phyloP scores from a whole-genome alignment of 2,329 filamentous ascomycete genomes.

The Colletotrichum ledebouriae region DNA sequence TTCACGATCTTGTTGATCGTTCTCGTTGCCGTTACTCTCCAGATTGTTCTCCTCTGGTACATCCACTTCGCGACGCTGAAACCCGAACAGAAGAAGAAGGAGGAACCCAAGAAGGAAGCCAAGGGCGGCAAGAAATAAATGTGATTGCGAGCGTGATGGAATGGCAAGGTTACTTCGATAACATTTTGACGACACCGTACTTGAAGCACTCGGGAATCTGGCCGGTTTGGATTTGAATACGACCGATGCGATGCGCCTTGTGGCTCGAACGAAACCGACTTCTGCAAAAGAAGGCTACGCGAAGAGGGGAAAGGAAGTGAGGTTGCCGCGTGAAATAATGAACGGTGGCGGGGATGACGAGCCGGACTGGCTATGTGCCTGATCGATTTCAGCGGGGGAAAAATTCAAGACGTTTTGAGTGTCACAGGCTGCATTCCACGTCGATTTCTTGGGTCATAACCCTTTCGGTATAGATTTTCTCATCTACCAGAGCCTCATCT shows the following conservation, averaged over 20 bases:
- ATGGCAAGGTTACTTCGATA: neutral
- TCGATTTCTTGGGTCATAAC: conserved; percentile 33
- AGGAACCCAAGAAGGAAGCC: conserved; percentile 57
- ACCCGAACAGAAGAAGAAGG: conserved; percentile 70
- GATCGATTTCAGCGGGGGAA: neutral
- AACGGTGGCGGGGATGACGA: neutral
- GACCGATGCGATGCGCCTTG: neutral
- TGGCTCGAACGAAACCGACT: neutral
- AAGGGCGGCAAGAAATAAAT: conserved; percentile 48
- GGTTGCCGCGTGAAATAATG: conserved; percentile 27
- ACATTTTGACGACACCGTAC: neutral
- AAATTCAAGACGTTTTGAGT: conserved; percentile 20
- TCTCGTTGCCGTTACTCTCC: conserved; percentile 61
- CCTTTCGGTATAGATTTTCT: conserved; percentile 21
- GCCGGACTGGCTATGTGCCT: neutral
- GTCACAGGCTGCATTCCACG: conserved; percentile 37
- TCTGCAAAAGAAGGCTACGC: neutral
- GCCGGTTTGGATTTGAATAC: neutral
- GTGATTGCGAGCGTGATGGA: neutral
- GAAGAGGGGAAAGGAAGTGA: neutral
- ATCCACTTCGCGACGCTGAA: conserved; percentile 73
- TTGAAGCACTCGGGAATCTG: neutral
- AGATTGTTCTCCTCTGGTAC: conserved; percentile 66
- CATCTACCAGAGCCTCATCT: conserved; percentile 14
- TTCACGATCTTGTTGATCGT: conserved; percentile 70